Conservation (phyloP, 495 filamentous ascomycete genomes). For the Penicillium egyptiacum region DNA sequence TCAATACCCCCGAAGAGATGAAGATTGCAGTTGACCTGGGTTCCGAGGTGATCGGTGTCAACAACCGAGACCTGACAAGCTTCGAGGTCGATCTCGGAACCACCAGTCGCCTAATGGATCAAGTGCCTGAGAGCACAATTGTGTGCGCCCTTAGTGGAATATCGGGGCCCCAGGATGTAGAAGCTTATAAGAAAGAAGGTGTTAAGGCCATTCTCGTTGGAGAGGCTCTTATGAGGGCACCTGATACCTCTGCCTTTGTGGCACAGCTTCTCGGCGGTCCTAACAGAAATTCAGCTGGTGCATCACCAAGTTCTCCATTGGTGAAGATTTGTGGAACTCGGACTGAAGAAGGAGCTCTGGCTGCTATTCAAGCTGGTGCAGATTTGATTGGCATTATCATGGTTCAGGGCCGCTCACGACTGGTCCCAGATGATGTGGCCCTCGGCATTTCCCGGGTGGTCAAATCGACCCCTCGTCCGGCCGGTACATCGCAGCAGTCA, state of each 20-base stretch:
- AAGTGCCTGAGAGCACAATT: constrained; percentile 81
- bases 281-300: constrained; percentile 25
- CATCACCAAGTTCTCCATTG: constrained; percentile 46
- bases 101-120: constrained; percentile 82
- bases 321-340: constrained; percentile 98
- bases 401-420: constrained; percentile 75
- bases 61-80: constrained; percentile 92
- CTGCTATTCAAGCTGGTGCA: constrained; percentile 83
- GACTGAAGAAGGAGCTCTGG: constrained; percentile 72
- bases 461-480: constrained; percentile 55
- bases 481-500: constrained; percentile 20
- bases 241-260: constrained; percentile 78
- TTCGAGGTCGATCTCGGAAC: constrained; percentile 97
- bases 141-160: constrained; percentile 96
- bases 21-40: constrained; percentile 79
- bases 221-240: constrained; percentile 91
- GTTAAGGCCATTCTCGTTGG: constrained; percentile 93
- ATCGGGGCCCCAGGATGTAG: constrained; percentile 83
- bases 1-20: constrained; percentile 95
- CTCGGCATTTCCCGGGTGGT: constrained; percentile 76
- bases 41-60: constrained; percentile 94
- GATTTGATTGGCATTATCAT: constrained; percentile 93
- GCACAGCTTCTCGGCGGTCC: constrained; percentile 68
- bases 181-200: constrained; percentile 81
- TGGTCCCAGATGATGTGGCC: constrained; percentile 73